phyloP scores from a whole-genome alignment of 2,329 filamentous ascomycete species.

The Berkeleyomyces basicola region DNA sequence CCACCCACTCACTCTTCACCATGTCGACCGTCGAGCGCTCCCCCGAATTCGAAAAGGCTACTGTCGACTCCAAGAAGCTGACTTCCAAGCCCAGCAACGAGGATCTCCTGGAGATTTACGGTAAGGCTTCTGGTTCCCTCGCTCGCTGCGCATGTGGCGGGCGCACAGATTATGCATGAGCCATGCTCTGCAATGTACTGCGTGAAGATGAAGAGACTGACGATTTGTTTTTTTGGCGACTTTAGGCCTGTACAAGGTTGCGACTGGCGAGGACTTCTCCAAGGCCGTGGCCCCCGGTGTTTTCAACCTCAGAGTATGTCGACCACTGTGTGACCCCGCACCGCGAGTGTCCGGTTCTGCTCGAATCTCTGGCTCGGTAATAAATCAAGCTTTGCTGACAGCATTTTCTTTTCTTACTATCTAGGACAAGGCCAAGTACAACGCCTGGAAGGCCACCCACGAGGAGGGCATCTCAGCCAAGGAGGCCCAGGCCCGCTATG shows the following conservation, averaged over 20 bases:
- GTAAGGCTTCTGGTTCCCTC: slow-evolving; percentile 24
- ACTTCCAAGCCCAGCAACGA: slow-evolving; percentile 45
- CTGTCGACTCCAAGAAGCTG: slow-evolving; percentile 49
- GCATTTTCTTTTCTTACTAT: not conserved
- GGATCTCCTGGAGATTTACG: slow-evolving; percentile 47
- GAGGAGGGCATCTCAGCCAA: slow-evolving; percentile 45
- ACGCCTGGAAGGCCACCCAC: slow-evolving; percentile 55
- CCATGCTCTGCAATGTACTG: not conserved
- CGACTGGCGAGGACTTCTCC: slow-evolving; percentile 37
- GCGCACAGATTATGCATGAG: not conserved
- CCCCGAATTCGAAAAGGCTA: slow-evolving; percentile 38
- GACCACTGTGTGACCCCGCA: not conserved
- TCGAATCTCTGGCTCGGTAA: too few relatives aligned
- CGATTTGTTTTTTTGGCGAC: not conserved
- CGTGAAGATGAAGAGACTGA: not conserved
- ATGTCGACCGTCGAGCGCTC: slow-evolving; percentile 24
- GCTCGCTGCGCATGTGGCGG: not conserved
- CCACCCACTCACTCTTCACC: slow-evolving; percentile 16
- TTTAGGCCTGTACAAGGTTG: slow-evolving; percentile 42
- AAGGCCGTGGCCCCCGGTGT: slow-evolving; percentile 44
- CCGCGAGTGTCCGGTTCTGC: too few relatives aligned
- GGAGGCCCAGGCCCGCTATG: slow-evolving; percentile 61
- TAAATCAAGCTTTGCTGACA: not conserved
- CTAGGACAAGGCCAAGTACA: slow-evolving; percentile 66
- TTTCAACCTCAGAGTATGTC: slow-evolving; percentile 51